Base-by-base conservation (phyloP, 2,329 filamentous ascomycete species). In the Fusarium foetens region DNA sequence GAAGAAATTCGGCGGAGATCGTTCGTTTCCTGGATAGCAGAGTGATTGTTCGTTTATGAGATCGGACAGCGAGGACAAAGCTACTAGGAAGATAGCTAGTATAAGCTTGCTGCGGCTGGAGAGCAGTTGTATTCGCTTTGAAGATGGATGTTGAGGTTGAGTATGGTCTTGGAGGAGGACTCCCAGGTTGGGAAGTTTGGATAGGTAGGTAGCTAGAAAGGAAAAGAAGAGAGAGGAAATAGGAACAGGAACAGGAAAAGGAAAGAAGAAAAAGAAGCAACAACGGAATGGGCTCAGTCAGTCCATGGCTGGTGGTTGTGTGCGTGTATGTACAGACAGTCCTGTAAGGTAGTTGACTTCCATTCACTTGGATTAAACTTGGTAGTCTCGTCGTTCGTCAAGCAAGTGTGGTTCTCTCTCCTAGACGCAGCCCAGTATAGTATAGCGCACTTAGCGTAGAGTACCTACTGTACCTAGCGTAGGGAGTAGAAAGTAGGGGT, bases 291-390 rank as follows among this genome's bases (percentile, higher is more conserved):
- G 64, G 52, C 41, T 68, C 71, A 72, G 73, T 75, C 73, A 77
- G 71, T 77, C 75, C 75, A 77, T 77, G 77, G 70, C 72, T 80
- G 72, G 72, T 76, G 71, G 75, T 77, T 78, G 72, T 73, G 74
- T 76, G 65, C 65, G 68, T 53, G 49, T 67, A 74, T 73, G 66
- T 68, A 66, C 62, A 66, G 64, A 49, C 31, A 63, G 58, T 60
- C 63, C 52, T 65, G 48, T 63, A 52, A 53, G 43, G 58, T 66
- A 66, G 62, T 68, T 68, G 51, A 68, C 66, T 68, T 68, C 52
- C 49, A 58, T 68, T 68, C 64, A 68, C 66, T 68, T 58, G 65
- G 35, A 66, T 62, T 72, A 58, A 31, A 57, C 55, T 70, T 69
- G 63, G 59, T 71, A 73, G 61, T 72, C 53, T 70, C 70, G 70